Conservation (phyloP, 1,284 basidiomycete species). For the Boletus albobrunnescens region DNA sequence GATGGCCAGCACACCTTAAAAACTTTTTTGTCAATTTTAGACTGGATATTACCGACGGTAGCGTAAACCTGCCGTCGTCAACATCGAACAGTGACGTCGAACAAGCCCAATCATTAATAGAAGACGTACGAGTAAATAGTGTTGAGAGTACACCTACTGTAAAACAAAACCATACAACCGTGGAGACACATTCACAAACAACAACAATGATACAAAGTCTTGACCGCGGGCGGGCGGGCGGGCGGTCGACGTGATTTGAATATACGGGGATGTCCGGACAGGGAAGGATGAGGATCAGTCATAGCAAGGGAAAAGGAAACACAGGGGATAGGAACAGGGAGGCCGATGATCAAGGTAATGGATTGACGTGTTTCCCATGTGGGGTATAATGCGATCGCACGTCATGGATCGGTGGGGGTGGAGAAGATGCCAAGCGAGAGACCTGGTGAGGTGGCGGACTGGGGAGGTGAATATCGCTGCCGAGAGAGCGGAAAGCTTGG, state of each 20-base stretch:
- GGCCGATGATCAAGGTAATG: slow-evolving; percentile 32
- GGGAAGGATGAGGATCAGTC: slow-evolving; percentile 25
- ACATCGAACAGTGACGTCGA: slow-evolving; percentile 22
- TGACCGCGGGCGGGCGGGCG: slow-evolving; percentile 26
- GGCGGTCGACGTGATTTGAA: slow-evolving; percentile 28
- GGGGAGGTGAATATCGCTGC: slow-evolving; percentile 33
- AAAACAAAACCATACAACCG: slow-evolving; percentile 27
- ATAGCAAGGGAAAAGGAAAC: slow-evolving; percentile 21
- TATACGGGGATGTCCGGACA: slow-evolving; percentile 31
- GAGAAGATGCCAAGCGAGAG: slow-evolving; percentile 32
- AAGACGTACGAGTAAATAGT: slow-evolving; percentile 33
- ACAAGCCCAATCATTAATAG: slow-evolving; percentile 27
- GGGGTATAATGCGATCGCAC: slow-evolving; percentile 36
- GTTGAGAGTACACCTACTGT: slow-evolving; percentile 34
- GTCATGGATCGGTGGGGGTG: slow-evolving; percentile 34
- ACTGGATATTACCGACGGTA: slow-evolving; percentile 26
- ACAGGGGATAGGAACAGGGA: slow-evolving; percentile 14
- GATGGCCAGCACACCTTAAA: slow-evolving; percentile 29
- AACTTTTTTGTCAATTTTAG: slow-evolving; percentile 21
- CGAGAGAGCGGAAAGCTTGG: slow-evolving; percentile 32
- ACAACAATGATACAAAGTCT: slow-evolving; percentile 33
- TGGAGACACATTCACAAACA: slow-evolving; percentile 22
- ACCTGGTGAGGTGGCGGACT: slow-evolving; percentile 32
- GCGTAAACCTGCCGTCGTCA: slow-evolving; percentile 22
- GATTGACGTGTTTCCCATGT: slow-evolving; percentile 38